Evolutionary conservation across 257 asterid genomes (phyloP).

Genomic region (Nicotiana tomentosiformis): DNA sequence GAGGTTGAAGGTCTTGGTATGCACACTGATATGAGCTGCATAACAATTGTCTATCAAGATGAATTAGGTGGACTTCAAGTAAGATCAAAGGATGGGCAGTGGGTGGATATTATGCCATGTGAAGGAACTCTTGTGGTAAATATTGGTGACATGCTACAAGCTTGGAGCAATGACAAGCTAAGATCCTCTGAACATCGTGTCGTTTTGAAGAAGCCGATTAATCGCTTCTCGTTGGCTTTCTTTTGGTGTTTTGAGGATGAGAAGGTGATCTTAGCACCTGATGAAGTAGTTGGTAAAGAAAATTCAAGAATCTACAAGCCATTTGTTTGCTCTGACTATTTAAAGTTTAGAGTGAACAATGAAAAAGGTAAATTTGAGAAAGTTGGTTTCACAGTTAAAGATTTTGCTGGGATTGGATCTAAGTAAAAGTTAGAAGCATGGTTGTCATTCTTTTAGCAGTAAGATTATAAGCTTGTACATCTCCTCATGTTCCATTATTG

Average conservation of each 20-base stretch:
- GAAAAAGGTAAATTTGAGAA: constrained; percentile 70
- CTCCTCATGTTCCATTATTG: constrained; percentile 1
- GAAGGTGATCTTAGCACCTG: constrained; percentile 49
- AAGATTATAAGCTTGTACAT: not conserved
- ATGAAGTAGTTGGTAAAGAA: constrained; percentile 43
- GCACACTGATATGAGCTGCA: constrained; percentile 80
- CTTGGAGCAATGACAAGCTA: constrained; percentile 65
- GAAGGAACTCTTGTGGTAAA: constrained; percentile 65
- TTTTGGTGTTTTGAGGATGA: constrained; percentile 80
- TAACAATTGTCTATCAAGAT: constrained; percentile 60
- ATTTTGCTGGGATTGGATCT: constrained; percentile 40
- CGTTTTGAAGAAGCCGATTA: constrained; percentile 30
- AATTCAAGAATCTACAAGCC: constrained; percentile 39
- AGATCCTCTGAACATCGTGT: constrained; percentile 74
- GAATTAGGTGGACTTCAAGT: constrained; percentile 72
- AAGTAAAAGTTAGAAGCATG: not conserved
- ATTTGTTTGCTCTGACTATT: constrained; percentile 50
- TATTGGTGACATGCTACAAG: constrained; percentile 68
- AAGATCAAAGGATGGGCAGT: constrained; percentile 43
- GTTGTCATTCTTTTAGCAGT: not conserved
- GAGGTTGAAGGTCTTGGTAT: constrained; percentile 66
- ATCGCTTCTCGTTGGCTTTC: constrained; percentile 59
- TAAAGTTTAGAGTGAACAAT: constrained; percentile 50
- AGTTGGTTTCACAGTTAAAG: constrained; percentile 64
- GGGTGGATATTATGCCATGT: constrained; percentile 53